Conservation (phyloP, 257 asterid species). For the Orobanche coerulescens region DNA sequence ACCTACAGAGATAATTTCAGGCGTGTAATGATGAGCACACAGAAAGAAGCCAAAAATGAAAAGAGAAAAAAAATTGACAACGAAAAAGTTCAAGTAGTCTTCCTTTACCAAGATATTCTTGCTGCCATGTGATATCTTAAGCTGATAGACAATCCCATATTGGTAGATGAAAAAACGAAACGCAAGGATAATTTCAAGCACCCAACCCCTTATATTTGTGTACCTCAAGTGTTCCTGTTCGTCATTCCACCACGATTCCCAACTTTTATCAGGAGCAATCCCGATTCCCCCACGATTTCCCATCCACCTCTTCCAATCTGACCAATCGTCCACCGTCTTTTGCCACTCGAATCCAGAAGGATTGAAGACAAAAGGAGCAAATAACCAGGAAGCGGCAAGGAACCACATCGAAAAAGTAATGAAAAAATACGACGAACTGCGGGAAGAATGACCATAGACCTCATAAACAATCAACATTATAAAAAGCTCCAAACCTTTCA, state of each 20-base stretch:
- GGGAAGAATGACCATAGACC: slow-evolving; percentile 68
- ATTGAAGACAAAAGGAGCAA: slow-evolving; percentile 94
- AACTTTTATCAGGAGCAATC: slow-evolving; percentile 74
- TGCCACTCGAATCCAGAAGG: slow-evolving; percentile 99
- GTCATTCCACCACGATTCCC: slow-evolving; percentile 99
- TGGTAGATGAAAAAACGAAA: slow-evolving; percentile 85
- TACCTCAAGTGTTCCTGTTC: slow-evolving; percentile 85
- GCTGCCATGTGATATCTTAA: slow-evolving; percentile 68
- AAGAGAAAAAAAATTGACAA: neutral
- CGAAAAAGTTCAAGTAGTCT: neutral
- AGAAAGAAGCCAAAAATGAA: neutral
- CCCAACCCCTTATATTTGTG: slow-evolving; percentile 66
- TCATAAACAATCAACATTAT: slow-evolving; percentile 61
- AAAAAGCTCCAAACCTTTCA: slow-evolving; percentile 86
- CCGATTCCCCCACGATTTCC: slow-evolving; percentile 98
- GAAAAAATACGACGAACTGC: slow-evolving; percentile 66
- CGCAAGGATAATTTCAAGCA: slow-evolving; percentile 70
- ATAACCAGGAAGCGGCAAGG: slow-evolving; percentile 87
- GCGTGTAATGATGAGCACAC: slow-evolving; percentile 19
- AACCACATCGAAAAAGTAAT: slow-evolving; percentile 92
- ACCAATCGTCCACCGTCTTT: slow-evolving; percentile 96
- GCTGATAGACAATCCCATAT: slow-evolving; percentile 92
- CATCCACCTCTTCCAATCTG: slow-evolving; percentile 99
- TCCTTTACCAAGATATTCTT: slow-evolving; percentile 51
- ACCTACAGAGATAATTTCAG: slow-evolving; percentile 42